Conservation (phyloP, 441 rosid species). For the Brassica hybrid region DNA sequence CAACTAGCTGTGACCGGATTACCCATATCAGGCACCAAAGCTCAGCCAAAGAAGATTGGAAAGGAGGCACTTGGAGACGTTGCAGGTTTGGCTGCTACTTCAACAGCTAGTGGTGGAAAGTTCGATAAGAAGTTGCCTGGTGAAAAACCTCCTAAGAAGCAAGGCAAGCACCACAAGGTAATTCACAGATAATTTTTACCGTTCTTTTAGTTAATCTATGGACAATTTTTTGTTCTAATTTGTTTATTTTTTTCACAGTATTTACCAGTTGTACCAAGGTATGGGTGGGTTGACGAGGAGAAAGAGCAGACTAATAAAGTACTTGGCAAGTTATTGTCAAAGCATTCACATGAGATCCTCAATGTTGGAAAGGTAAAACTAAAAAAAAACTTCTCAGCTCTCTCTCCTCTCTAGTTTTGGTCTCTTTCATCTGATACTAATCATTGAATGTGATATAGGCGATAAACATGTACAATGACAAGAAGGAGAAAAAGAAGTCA, state of each 20-base stretch:
- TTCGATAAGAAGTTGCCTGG: constrained; percentile 90
- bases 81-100: constrained; percentile 85
- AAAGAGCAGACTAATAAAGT: constrained; percentile 84
- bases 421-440: constrained; percentile 15
- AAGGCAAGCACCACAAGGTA: constrained; percentile 91
- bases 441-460: constrained; percentile 58
- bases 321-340: constrained; percentile 73
- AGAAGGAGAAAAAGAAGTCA: constrained; percentile 70
- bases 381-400: background rate
- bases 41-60: constrained; percentile 67
- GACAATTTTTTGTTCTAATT: background rate
- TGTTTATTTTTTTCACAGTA: constrained; percentile 51
- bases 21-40: constrained; percentile 84
- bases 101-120: constrained; percentile 96
- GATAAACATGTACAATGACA: constrained; percentile 73
- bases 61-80: constrained; percentile 81
- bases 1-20: constrained; percentile 85
- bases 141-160: constrained; percentile 79
- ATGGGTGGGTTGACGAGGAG: constrained; percentile 64
- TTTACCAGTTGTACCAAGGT: constrained; percentile 75
- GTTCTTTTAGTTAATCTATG: background rate
- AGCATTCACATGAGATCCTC: constrained; percentile 88
- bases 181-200: background rate
- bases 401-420: constrained; percentile 2
- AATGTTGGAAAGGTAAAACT: constrained; percentile 74